Conservation (phyloP, 192 early-diverging fungal genomes). For the Podila clonocystis region DNA sequence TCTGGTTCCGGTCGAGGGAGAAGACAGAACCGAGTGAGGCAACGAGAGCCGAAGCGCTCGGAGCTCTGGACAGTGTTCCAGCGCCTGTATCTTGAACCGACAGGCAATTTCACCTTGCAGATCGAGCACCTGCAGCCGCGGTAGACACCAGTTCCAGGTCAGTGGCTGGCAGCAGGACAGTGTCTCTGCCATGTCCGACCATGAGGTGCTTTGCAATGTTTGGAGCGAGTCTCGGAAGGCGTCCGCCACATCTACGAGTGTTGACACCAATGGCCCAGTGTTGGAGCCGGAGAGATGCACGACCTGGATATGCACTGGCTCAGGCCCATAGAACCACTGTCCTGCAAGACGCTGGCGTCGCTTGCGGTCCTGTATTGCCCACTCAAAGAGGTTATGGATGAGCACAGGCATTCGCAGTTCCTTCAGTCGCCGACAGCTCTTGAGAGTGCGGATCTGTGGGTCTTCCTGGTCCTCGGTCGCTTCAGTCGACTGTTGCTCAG, state of each 20-base stretch:
- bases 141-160: conserved; percentile 31
- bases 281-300: conserved; percentile 29
- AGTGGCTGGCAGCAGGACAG: conserved; percentile 9
- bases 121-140: conserved; percentile 24
- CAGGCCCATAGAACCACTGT: conserved; percentile 11
- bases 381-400: conserved; percentile 22
- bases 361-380: conserved; percentile 33
- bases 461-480: not conserved
- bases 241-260: conserved; percentile 26
- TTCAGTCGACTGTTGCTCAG: not conserved
- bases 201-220: conserved; percentile 34
- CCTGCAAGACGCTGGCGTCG: not conserved
- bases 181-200: conserved; percentile 30
- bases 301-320: conserved; percentile 19
- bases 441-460: conserved; percentile 26
- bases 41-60: conserved; percentile 22
- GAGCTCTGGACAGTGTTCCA: conserved; percentile 27
- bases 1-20: not conserved
- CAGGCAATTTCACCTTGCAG: conserved; percentile 38
- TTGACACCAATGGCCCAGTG: conserved; percentile 34
- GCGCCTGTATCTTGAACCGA: conserved; percentile 22
- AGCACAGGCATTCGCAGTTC: conserved; percentile 38
- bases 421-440: conserved; percentile 20
- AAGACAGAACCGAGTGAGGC: conserved; percentile 11
- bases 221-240: conserved; percentile 38